Conservation (phyloP, 768 basidiomycete genomes). For the Amanita exitialis region DNA sequence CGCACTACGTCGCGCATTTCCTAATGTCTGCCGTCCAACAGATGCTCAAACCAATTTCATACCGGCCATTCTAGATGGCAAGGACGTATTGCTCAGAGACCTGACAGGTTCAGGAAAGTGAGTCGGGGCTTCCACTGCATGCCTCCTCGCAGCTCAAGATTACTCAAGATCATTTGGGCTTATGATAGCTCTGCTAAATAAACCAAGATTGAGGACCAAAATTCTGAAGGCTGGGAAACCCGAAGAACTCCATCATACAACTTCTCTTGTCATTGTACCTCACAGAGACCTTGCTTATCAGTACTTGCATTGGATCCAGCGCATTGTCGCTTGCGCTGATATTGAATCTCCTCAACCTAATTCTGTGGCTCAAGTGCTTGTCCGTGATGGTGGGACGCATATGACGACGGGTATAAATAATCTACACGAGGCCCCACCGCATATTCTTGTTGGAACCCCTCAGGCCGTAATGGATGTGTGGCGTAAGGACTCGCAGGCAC, state of each 20-base stretch:
- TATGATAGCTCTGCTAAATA: constrained; percentile 54
- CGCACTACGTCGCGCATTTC: constrained; percentile 51
- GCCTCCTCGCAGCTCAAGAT: neutral
- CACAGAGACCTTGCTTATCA: constrained; percentile 68
- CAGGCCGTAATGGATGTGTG: constrained; percentile 54
- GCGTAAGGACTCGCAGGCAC: constrained; percentile 27
- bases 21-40: constrained; percentile 48
- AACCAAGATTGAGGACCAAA: constrained; percentile 26
- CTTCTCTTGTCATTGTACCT: constrained; percentile 57
- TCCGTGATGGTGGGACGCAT: constrained; percentile 38
- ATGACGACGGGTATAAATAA: constrained; percentile 27
- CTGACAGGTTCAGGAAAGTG: constrained; percentile 77
- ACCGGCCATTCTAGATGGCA: constrained; percentile 42
- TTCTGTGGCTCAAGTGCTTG: constrained; percentile 48
- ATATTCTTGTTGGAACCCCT: constrained; percentile 65
- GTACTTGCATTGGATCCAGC: constrained; percentile 53
- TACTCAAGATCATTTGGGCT: constrained; percentile 58
- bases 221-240: constrained; percentile 13
- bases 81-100: constrained; percentile 60
- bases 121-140: constrained; percentile 14
- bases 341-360: constrained; percentile 21
- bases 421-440: constrained; percentile 39
- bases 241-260: constrained; percentile 23
- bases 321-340: constrained; percentile 27
- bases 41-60: constrained; percentile 50